A percentile compares a stretch with the other conserved stretches of the same genome.
Evolutionary conservation across 2,329 filamentous ascomycete genomes (phyloP).

Genomic region (Stachybotrys chlorohalonatus): DNA sequence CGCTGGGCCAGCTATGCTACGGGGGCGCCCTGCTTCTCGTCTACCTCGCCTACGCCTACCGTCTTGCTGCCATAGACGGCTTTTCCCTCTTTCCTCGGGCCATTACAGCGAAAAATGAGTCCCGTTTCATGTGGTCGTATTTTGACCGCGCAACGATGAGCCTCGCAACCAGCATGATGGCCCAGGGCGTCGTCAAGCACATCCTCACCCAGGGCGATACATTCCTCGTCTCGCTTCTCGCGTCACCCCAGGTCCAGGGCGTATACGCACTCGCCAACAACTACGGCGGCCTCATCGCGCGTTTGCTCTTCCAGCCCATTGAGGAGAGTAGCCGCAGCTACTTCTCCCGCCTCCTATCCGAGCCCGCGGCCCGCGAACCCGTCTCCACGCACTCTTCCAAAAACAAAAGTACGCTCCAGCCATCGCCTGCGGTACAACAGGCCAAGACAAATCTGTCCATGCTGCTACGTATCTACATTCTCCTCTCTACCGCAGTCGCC

Average conservation of each 20-base stretch:
- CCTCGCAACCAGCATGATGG: slow-evolving; percentile 72
- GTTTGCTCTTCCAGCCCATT: slow-evolving; percentile 86
- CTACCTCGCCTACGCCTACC: slow-evolving; percentile 56
- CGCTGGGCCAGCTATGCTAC: slow-evolving; percentile 75
- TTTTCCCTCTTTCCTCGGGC: slow-evolving; percentile 60
- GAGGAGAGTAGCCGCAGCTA: slow-evolving; percentile 89
- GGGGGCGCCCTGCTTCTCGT: slow-evolving; percentile 58
- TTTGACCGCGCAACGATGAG: slow-evolving; percentile 64
- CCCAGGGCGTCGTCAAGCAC: slow-evolving; percentile 87
- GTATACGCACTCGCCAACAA: slow-evolving; percentile 91
- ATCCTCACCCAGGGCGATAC: slow-evolving; percentile 91
- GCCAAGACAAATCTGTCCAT: slow-evolving; percentile 46
- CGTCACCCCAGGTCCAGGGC: slow-evolving; percentile 73
- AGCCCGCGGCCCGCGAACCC: slow-evolving; percentile 10
- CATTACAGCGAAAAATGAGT: slow-evolving; percentile 15
- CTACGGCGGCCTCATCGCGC: slow-evolving; percentile 81
- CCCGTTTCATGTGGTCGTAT: slow-evolving; percentile 42
- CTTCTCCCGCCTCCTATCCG: slow-evolving; percentile 68
- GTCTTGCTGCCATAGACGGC: slow-evolving; percentile 42
- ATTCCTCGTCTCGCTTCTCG: slow-evolving; percentile 71
- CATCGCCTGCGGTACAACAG: slow-evolving; percentile 23
- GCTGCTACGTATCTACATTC: slow-evolving; percentile 63
- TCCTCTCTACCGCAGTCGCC: slow-evolving; percentile 62
- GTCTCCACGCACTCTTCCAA: slow-evolving; percentile 4
- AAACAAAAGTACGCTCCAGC: slow-evolving; percentile 8